These are phyloP conservation scores for Triangularia setosa DNA, from an alignment of 2,329 filamentous ascomycete species.

Conservation along the genomic window DNA sequence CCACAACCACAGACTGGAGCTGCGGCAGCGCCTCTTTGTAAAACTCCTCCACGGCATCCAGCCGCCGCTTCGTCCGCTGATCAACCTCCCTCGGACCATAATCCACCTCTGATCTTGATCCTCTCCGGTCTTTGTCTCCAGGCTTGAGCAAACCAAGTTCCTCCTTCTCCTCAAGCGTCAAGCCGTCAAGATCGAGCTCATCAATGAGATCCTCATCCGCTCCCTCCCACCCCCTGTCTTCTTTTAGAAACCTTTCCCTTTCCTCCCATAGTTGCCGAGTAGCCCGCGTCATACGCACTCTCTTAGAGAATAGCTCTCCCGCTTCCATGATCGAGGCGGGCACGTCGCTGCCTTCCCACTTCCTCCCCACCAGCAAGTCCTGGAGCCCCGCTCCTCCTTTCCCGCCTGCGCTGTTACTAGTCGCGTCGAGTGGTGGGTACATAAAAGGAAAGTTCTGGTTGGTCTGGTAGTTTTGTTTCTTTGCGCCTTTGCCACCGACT, in stretches of 20 bases:
- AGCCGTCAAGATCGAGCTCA: conserved; percentile 36
- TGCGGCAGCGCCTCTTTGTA: conserved; percentile 78
- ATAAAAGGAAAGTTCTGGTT: conserved; percentile 98
- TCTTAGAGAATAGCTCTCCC: conserved; percentile 82
- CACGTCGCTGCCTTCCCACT: conserved; percentile 91
- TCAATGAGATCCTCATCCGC: conserved; percentile 40
- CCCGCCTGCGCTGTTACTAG: conserved; percentile 84
- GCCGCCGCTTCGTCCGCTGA: conserved; percentile 57
- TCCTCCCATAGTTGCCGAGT: conserved; percentile 95
- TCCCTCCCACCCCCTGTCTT: conserved; percentile 81
- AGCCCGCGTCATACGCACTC: conserved; percentile 86
- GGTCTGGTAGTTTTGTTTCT: conserved; percentile 99
- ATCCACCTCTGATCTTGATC: conserved; percentile 38
- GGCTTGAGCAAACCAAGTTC: conserved; percentile 46
- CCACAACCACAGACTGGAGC: conserved; percentile 88
- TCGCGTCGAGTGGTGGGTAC: conserved; percentile 86
- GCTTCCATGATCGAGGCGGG: conserved; percentile 94
- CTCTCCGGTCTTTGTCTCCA: conserved; percentile 35
- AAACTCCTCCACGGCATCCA: conserved; percentile 73
- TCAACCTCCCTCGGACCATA: conserved; percentile 51
- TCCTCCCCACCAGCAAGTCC: conserved; percentile 73
- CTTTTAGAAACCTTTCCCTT: conserved; percentile 84
- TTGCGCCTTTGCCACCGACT: conserved; percentile 84
- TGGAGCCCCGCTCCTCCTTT: conserved; percentile 81
- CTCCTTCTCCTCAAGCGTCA: conserved; percentile 42